Evolutionary conservation across 2,329 filamentous ascomycete genomes (phyloP).

Genomic region (Exophiala sp.): DNA sequence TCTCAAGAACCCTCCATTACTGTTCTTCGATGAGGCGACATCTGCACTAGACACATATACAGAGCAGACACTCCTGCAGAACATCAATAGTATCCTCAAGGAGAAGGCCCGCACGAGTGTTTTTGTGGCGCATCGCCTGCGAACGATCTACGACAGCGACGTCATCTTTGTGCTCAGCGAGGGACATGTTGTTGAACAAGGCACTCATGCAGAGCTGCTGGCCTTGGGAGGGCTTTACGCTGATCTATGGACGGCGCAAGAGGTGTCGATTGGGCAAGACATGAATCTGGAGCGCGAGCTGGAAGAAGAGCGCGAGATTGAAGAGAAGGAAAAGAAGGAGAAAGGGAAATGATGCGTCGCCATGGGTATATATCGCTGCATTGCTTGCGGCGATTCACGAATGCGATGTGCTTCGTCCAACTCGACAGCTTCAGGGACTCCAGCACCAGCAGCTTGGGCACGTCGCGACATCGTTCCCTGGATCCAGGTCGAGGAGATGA

Average conservation of each 20-base stretch:
- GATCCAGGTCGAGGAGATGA: not conserved
- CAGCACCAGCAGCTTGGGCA: not conserved
- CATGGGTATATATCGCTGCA: not conserved
- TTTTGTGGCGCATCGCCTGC: slow-evolving; percentile 85
- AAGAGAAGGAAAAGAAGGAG: slow-evolving; percentile 9
- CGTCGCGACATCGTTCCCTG: no score
- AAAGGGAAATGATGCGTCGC: not conserved
- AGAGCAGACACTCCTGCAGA: slow-evolving; percentile 79
- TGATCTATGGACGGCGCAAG: slow-evolving; percentile 73
- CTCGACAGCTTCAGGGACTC: no score
- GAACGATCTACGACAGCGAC: slow-evolving; percentile 91
- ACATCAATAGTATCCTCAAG: slow-evolving; percentile 86
- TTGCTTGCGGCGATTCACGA: not conserved
- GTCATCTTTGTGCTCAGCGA: slow-evolving; percentile 84
- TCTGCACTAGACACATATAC: slow-evolving; percentile 81
- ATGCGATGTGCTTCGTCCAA: no score
- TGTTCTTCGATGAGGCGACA: slow-evolving; percentile 86
- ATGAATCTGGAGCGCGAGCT: slow-evolving; percentile 39
- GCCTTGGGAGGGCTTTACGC: slow-evolving; percentile 71
- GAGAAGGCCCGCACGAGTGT: slow-evolving; percentile 87
- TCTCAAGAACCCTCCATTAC: slow-evolving; percentile 74
- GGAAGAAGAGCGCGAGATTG: slow-evolving; percentile 31
- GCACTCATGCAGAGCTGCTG: slow-evolving; percentile 79
- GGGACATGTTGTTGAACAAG: slow-evolving; percentile 79
- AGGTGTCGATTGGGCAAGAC: slow-evolving; percentile 47